A percentile compares a stretch with the other conserved stretches of the same genome.
Conservation (phyloP, 2,329 filamentous ascomycete genomes). For the Verticillium albo-atrum region DNA sequence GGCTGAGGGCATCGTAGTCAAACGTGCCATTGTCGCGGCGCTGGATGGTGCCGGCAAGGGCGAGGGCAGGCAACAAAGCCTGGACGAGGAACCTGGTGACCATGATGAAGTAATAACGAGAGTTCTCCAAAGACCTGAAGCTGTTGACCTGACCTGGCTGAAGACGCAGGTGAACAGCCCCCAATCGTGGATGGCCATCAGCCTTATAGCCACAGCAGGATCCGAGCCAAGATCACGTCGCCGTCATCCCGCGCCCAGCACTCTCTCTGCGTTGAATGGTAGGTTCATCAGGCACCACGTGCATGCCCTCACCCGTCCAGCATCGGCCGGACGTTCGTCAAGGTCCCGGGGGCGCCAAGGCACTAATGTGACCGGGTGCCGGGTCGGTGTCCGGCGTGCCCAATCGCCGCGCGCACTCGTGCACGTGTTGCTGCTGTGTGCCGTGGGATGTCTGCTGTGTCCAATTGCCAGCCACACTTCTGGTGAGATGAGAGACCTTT, state of each 20-base stretch:
- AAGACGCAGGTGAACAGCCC: background rate
- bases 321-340: background rate
- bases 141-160: no score
- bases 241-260: background rate
- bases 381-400: background rate
- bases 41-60: background rate
- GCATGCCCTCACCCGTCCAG: background rate
- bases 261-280: background rate
- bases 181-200: background rate
- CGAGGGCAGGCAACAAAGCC: slow-evolving; percentile 1
- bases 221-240: background rate
- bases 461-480: no score
- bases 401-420: background rate
- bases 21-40: slow-evolving; percentile 10
- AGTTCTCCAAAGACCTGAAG: background rate
- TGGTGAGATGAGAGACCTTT: no score
- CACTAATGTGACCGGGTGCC: background rate
- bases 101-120: background rate
- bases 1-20: slow-evolving; percentile 20
- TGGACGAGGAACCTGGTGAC: background rate
- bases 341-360: background rate
- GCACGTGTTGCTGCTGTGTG: background rate
- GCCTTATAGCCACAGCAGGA: background rate
- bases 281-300: background rate
- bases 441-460: no score